A percentile compares a stretch with the other conserved stretches of the same genome.
Conservation (phyloP, 2,329 filamentous ascomycete genomes). For the Gyromitra esculenta region DNA sequence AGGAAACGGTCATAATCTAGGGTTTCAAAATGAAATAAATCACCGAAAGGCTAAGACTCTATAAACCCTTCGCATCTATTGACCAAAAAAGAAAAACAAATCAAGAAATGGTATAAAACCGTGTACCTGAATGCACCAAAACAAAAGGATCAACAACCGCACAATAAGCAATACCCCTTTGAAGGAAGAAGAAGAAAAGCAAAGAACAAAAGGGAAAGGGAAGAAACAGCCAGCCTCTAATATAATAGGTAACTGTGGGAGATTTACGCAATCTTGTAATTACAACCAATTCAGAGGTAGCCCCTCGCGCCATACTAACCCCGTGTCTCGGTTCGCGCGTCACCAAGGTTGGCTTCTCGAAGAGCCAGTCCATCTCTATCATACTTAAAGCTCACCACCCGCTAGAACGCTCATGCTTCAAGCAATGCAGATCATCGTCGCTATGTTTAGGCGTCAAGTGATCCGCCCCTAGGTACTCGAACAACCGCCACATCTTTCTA, state of each 20-base stretch:
- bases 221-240: no score
- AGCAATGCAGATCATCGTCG: conserved; percentile 13
- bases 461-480: conserved; percentile 41
- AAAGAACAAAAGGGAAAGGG: background rate
- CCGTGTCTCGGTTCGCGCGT: background rate
- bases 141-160: background rate
- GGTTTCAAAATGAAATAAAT: background rate
- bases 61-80: background rate
- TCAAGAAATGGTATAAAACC: background rate
- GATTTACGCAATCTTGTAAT: background rate
- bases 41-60: background rate
- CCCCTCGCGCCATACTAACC: background rate
- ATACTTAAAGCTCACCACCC: background rate
- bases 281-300: background rate
- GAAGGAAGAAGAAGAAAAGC: background rate
- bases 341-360: background rate
- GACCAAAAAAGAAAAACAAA: background rate
- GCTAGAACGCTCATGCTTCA: conserved; percentile 11
- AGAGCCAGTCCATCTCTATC: background rate
- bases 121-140: background rate
- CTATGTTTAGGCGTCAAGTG: conserved; percentile 5
- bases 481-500: conserved; percentile 30
- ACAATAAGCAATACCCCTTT: background rate
- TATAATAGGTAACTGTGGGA: background rate
- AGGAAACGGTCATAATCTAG: background rate